A percentile compares a stretch with the other conserved stretches of the same genome.
Evolutionary conservation across 768 basidiomycete genomes (phyloP).

Genomic region (Trametes elegans): DNA sequence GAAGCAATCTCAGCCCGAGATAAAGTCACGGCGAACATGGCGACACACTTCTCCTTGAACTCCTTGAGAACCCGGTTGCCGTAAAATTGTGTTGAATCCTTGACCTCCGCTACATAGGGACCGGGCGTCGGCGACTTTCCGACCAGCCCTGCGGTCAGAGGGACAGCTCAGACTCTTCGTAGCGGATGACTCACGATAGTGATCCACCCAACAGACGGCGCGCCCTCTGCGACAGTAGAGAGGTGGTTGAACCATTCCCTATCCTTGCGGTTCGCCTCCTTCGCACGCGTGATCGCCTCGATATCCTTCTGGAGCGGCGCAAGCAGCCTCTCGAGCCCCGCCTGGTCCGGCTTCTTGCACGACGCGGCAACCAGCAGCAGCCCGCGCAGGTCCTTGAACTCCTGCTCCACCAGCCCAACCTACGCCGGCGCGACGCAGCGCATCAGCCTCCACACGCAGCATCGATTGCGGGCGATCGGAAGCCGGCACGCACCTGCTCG

Average conservation of each 20-base stretch:
- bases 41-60: slow-evolving; percentile 81
- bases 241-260: slow-evolving; percentile 84
- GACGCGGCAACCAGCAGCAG: slow-evolving; percentile 64
- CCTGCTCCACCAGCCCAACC: slow-evolving; percentile 66
- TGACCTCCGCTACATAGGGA: slow-evolving; percentile 75
- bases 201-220: slow-evolving; percentile 85
- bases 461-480: slow-evolving; percentile 2
- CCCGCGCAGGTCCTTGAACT: slow-evolving; percentile 65
- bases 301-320: slow-evolving; percentile 69
- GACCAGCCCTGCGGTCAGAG: too few relatives aligned
- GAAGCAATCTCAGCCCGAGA: background rate
- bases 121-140: slow-evolving; percentile 72
- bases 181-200: slow-evolving; percentile 66
- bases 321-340: slow-evolving; percentile 55
- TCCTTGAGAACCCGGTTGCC: slow-evolving; percentile 89
- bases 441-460: background rate
- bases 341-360: slow-evolving; percentile 79
- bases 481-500: slow-evolving; percentile 63
- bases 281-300: slow-evolving; percentile 72
- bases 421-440: slow-evolving; percentile 31
- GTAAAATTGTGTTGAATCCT: slow-evolving; percentile 86
- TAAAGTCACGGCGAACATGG: background rate
- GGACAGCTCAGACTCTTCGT: too few relatives aligned
- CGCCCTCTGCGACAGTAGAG: slow-evolving; percentile 78
- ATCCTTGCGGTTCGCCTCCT: slow-evolving; percentile 78